Percentiles rank a stretch among this genome's conserved stretches.
Conservation (phyloP, 202 grass and related monocot genomes). For the Digitaria exilis region DNA sequence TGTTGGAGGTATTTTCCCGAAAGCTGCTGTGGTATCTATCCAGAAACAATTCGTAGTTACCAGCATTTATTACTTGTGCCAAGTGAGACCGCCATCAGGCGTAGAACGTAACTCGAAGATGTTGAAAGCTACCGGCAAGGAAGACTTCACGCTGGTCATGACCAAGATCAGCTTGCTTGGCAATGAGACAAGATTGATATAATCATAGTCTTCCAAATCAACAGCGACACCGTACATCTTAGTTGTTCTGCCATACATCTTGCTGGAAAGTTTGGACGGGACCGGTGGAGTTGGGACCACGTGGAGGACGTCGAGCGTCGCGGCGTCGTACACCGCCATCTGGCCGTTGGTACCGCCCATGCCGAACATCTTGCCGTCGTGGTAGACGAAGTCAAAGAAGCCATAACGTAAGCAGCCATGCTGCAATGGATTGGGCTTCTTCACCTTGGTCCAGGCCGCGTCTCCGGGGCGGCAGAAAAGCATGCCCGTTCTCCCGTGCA, state of each 20-base stretch:
- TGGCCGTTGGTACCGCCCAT: rapidly evolving
- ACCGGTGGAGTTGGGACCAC: background rate
- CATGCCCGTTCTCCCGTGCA: background rate
- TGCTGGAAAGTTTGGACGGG: background rate
- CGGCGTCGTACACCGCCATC: background rate
- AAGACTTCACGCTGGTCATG: background rate
- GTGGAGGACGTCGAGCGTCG: background rate
- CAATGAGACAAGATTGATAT: background rate
- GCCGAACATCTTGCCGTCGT: slow-evolving; percentile 11
- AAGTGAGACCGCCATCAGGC: background rate
- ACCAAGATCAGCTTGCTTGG: background rate
- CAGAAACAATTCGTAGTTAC: background rate
- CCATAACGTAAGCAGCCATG: rapidly evolving
- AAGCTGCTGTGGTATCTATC: background rate
- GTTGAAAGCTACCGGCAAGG: background rate
- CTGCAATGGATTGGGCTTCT: background rate
- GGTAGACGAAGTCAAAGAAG: background rate
- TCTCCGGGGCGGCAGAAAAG: background rate
- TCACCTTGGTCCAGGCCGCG: background rate
- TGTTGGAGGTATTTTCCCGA: background rate
- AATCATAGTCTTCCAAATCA: background rate
- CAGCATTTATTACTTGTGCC: background rate
- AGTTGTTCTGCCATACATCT: too few species aligned
- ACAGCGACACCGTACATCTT: rapidly evolving
- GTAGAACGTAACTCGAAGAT: background rate